A percentile compares a stretch with the other conserved stretches of the same genome.
Conservation (phyloP, 305 asterid species). For the Salvia sclarea region DNA sequence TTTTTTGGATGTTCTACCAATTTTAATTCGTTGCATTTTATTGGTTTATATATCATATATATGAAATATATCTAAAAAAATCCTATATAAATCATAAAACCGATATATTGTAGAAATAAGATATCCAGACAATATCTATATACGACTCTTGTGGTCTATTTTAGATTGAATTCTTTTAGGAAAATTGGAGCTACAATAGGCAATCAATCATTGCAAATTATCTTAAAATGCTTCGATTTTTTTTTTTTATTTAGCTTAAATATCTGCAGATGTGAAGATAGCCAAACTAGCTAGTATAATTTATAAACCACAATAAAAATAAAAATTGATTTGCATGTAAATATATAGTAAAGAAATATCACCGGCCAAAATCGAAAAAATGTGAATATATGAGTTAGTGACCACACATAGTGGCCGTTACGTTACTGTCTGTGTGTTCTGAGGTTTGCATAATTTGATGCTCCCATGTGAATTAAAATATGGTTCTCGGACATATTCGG, state of each 20-base stretch:
- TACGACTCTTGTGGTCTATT: too few species aligned
- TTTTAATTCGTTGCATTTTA: too few species aligned
- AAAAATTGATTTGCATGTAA: background rate
- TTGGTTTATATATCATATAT: too few species aligned
- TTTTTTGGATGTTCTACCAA: too few species aligned
- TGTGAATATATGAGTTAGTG: background rate
- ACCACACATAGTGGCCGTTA: slow-evolving; percentile 29
- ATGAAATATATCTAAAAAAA: too few species aligned
- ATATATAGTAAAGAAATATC: background rate
- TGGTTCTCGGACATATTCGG: slow-evolving; percentile 1
- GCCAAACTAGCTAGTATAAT: too few species aligned
- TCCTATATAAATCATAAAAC: too few species aligned
- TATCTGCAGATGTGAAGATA: background rate
- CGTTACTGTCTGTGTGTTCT: slow-evolving; percentile 7
- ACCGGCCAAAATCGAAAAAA: slow-evolving; percentile 18
- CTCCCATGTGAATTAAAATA: slow-evolving; percentile 23
- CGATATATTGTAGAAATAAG: too few species aligned
- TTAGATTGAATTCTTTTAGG: background rate
- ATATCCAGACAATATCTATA: too few species aligned
- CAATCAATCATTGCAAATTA: background rate
- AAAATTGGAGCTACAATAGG: background rate
- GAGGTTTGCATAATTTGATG: slow-evolving; percentile 21
- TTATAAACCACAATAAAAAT: background rate
- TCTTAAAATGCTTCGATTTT: background rate
- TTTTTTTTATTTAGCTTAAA: background rate